phyloP scores from a whole-genome alignment of 495 filamentous ascomycete genomes.

The Penicillium cinerascens region DNA sequence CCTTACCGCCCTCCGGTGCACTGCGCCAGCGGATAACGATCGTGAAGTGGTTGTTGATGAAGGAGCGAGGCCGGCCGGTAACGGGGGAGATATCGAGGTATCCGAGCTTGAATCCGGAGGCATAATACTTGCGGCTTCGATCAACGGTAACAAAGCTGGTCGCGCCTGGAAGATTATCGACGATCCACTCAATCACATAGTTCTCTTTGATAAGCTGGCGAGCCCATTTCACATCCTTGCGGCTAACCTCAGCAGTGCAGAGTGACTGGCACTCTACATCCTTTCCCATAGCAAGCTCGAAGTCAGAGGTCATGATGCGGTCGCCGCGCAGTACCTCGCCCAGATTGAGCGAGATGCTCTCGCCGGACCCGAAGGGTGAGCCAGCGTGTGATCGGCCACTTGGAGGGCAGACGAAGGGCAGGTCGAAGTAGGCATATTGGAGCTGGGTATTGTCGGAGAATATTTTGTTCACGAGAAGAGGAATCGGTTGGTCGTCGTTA shows the following conservation, averaged over 20 bases:
- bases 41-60: conserved; percentile 89
- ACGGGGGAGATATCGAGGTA: conserved; percentile 63
- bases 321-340: conserved; percentile 91
- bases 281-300: conserved; percentile 75
- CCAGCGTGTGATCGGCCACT: conserved; percentile 65
- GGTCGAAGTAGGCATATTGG: conserved; percentile 90
- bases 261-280: conserved; percentile 74
- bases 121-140: conserved; percentile 85
- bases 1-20: conserved; percentile 72
- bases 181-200: conserved; percentile 94
- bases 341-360: conserved; percentile 83
- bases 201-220: conserved; percentile 73
- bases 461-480: conserved; percentile 91
- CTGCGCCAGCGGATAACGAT: conserved; percentile 80
- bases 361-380: conserved; percentile 71
- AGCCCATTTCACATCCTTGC: conserved; percentile 65
- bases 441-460: conserved; percentile 90
- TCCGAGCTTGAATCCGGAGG: conserved; percentile 91
- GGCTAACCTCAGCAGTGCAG: conserved; percentile 65
- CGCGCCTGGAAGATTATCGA: conserved; percentile 89
- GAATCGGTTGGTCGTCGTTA: conserved; percentile 72
- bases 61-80: conserved; percentile 64
- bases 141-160: conserved; percentile 92
- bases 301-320: conserved; percentile 85
- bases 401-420: conserved; percentile 87